Percentiles rank a stretch among this genome's conserved stretches.
Evolutionary conservation across 2,329 filamentous ascomycete species (phyloP).

Genomic region (Xylariomycetidae sp.): DNA sequence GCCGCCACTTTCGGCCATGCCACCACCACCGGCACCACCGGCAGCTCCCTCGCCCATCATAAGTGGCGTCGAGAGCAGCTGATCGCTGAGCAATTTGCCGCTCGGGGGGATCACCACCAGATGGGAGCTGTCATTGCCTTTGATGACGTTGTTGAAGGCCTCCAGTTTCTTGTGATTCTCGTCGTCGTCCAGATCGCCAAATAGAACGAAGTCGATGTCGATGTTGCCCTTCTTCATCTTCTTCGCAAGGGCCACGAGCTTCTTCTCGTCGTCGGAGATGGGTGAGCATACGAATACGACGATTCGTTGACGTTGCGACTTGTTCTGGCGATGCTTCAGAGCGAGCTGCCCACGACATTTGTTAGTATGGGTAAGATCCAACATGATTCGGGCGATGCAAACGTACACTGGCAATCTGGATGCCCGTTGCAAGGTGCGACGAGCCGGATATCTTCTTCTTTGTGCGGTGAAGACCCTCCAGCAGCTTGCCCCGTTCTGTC

Average conservation of each 20-base stretch:
- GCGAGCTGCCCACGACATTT: conserved; percentile 58
- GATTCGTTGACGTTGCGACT: conserved; percentile 92
- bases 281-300: conserved; percentile 95
- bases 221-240: conserved; percentile 99
- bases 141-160: conserved; percentile 89
- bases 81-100: conserved; percentile 86
- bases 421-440: conserved; percentile 83
- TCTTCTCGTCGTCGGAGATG: conserved; percentile 82
- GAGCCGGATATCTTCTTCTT: conserved; percentile 85
- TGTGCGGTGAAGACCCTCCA: conserved; percentile 85
- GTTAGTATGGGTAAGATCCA: neutral
- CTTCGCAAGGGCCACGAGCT: conserved; percentile 82
- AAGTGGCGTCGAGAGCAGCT: conserved; percentile 84
- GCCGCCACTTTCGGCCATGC: conserved; percentile 49
- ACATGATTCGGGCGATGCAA: neutral
- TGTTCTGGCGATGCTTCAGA: conserved; percentile 96
- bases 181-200: conserved; percentile 88
- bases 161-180: conserved; percentile 86
- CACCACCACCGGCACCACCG: conserved; percentile 46
- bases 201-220: conserved; percentile 88
- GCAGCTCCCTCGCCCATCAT: conserved; percentile 72
- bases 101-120: conserved; percentile 87
- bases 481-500: conserved; percentile 90
- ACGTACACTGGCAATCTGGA: conserved; percentile 89
- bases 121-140: conserved; percentile 84